These are phyloP conservation scores for Vicia faba DNA, from an alignment of 306 rosid species.

Conservation along the genomic window DNA sequence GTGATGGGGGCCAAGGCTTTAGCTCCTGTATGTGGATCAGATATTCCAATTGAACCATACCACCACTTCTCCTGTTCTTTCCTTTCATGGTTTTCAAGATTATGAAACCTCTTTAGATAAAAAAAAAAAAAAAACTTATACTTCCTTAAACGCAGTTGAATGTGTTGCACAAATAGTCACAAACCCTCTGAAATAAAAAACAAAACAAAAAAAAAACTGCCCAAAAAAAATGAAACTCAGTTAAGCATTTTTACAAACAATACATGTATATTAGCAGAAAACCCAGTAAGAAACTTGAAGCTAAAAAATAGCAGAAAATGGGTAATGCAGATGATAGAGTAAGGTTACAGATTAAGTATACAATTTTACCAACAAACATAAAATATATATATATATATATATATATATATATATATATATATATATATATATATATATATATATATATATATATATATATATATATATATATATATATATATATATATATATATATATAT, in stretches of 20 bases:
- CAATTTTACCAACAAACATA: conserved; percentile 12
- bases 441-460: no score
- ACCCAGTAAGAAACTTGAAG: conserved; percentile 28
- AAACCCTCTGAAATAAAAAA: conserved; percentile 39
- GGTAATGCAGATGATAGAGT: conserved; percentile 47
- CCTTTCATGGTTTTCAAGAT: conserved; percentile 61
- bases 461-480: no score
- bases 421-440: no score
- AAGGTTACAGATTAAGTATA: conserved; percentile 8
- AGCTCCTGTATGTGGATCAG: conserved; percentile 73
- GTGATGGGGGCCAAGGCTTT: conserved; percentile 97
- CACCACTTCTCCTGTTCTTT: conserved; percentile 61
- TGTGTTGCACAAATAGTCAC: conserved; percentile 27
- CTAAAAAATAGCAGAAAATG: conserved; percentile 35
- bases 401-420: no score
- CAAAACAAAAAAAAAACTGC: no score
- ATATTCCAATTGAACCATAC: conserved; percentile 60
- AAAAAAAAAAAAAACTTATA: conserved; percentile 4
- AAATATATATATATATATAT: no score
- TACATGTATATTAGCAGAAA: neutral
- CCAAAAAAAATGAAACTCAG: conserved; percentile 3
- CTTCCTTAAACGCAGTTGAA: conserved; percentile 42
- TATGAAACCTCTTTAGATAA: conserved; percentile 19
- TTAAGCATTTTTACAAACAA: no score
- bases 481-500: no score